Conservation (phyloP, 2,329 filamentous ascomycete species). For the Paracorniculantispora psalliotae region DNA sequence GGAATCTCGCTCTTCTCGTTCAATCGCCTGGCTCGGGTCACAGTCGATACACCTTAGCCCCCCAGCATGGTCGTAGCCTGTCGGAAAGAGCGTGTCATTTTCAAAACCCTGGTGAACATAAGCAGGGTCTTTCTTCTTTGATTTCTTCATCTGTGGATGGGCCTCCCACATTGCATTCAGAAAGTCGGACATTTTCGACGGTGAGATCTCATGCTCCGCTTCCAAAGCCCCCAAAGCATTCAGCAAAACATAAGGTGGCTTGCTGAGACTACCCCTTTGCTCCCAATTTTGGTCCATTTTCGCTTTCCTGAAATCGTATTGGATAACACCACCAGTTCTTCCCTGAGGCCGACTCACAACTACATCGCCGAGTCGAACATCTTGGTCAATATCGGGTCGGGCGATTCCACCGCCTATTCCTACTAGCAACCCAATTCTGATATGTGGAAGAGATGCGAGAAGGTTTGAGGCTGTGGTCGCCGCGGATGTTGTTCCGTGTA, state of each 20-base stretch:
- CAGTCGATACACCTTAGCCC: slow-evolving; percentile 13
- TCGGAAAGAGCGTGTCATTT: slow-evolving; percentile 17
- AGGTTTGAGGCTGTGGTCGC: slow-evolving; percentile 15
- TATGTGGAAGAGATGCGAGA: slow-evolving; percentile 15
- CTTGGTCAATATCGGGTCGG: slow-evolving; percentile 4
- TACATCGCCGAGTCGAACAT: slow-evolving; percentile 25
- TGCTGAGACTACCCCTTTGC: slow-evolving; percentile 12
- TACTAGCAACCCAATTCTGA: slow-evolving; percentile 16
- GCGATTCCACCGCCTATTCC: slow-evolving; percentile 17
- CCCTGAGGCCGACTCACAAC: slow-evolving; percentile 21
- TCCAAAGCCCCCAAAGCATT: slow-evolving; percentile 10
- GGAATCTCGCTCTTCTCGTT: background rate
- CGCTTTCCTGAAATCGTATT: slow-evolving; percentile 23
- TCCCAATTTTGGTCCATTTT: background rate
- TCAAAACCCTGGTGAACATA: slow-evolving; percentile 16
- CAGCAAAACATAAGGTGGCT: slow-evolving; percentile 14
- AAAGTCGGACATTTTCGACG: background rate
- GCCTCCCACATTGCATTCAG: slow-evolving; percentile 2
- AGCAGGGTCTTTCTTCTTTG: background rate
- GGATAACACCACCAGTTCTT: slow-evolving; percentile 17
- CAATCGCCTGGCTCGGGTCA: background rate
- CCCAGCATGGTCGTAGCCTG: slow-evolving; percentile 3
- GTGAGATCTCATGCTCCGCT: slow-evolving; percentile 13
- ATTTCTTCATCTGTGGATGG: slow-evolving; percentile 10
- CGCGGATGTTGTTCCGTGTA: slow-evolving; percentile 13